Evolutionary conservation across 2,329 filamentous ascomycete genomes (phyloP).

Genomic region (Didymella segeticola): DNA sequence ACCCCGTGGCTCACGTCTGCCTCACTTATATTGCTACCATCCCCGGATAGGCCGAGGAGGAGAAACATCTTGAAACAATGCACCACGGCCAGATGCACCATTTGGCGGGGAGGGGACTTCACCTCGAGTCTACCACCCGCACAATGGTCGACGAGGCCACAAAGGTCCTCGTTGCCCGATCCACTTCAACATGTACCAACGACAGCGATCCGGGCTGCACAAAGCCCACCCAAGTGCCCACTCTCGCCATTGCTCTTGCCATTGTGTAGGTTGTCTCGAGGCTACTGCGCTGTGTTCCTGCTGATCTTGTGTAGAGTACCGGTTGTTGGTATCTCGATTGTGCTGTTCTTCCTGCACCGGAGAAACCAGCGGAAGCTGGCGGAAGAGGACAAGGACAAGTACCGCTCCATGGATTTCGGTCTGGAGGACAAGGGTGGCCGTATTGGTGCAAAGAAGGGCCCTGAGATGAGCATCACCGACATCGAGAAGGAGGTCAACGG

Average conservation of each 20-base stretch:
- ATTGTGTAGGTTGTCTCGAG: conserved; percentile 37
- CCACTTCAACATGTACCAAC: conserved; percentile 35
- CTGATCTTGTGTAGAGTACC: conserved; percentile 69
- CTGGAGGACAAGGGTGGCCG: conserved; percentile 61
- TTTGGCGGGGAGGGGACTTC: conserved; percentile 33
- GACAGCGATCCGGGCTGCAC: conserved; percentile 45
- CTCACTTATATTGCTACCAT: conserved; percentile 26
- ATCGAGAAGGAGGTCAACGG: conserved; percentile 48
- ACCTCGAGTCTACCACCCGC: conserved; percentile 28
- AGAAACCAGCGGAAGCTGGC: conserved; percentile 74
- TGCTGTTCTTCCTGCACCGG: conserved; percentile 80
- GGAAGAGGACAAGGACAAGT: conserved; percentile 85
- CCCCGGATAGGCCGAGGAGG: conserved; percentile 27
- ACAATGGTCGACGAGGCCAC: conserved; percentile 34
- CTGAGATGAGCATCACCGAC: conserved; percentile 67
- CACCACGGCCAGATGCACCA: conserved; percentile 41
- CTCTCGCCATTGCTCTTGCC: conserved; percentile 43
- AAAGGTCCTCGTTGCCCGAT: conserved; percentile 38
- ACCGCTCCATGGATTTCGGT: conserved; percentile 92
- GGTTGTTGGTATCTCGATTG: conserved; percentile 67
- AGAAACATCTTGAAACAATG: conserved; percentile 29
- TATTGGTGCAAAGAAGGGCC: conserved; percentile 45
- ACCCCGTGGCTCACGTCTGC: conserved; percentile 18
- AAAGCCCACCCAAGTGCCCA: conserved; percentile 45
- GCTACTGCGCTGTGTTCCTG: background rate